Percentiles rank a stretch among this genome's conserved stretches.
Evolutionary conservation across 345 rosid species (phyloP).

Genomic region (Microthlaspi erraticum): DNA sequence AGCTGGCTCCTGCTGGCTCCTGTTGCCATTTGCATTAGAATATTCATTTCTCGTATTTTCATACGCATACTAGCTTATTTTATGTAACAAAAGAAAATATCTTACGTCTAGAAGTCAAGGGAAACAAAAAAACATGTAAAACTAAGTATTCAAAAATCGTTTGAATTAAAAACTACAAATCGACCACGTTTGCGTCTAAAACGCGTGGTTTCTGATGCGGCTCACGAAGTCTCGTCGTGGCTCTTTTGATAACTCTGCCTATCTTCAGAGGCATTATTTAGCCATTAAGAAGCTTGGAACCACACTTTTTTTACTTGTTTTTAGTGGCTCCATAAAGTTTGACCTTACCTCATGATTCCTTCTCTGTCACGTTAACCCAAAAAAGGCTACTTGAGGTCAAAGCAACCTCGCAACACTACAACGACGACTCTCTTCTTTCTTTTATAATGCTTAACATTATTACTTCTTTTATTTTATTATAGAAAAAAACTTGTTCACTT

Average conservation of each 20-base stretch:
- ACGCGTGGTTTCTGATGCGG: constrained; percentile 42
- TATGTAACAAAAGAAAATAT: background rate
- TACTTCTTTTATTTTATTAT: constrained; percentile 1
- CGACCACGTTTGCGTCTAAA: constrained; percentile 27
- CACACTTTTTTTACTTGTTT: constrained; percentile 41
- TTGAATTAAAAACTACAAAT: constrained; percentile 5
- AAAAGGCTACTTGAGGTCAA: constrained; percentile 49
- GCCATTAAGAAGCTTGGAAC: constrained; percentile 15
- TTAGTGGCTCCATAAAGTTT: constrained; percentile 50
- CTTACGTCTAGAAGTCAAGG: background rate
- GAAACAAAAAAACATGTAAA: constrained; percentile 11
- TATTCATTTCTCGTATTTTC: constrained; percentile 19
- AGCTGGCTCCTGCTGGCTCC: constrained; percentile 44
- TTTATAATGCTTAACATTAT: constrained; percentile 39
- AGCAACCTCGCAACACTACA: constrained; percentile 45
- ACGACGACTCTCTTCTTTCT: constrained; percentile 37
- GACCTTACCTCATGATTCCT: constrained; percentile 40
- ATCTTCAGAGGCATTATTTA: constrained; percentile 1
- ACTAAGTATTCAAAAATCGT: background rate
- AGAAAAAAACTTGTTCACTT: constrained; percentile 1
- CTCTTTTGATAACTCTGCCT: constrained; percentile 14
- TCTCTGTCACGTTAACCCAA: constrained; percentile 45
- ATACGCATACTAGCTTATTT: constrained; percentile 7
- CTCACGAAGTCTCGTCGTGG: constrained; percentile 38
- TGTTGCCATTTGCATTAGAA: constrained; percentile 11